Evolutionary conservation across 2,329 filamentous ascomycete genomes (phyloP), one percentile per base, ranked within the genome.

Genomic region (Fusarium sp.): DNA sequence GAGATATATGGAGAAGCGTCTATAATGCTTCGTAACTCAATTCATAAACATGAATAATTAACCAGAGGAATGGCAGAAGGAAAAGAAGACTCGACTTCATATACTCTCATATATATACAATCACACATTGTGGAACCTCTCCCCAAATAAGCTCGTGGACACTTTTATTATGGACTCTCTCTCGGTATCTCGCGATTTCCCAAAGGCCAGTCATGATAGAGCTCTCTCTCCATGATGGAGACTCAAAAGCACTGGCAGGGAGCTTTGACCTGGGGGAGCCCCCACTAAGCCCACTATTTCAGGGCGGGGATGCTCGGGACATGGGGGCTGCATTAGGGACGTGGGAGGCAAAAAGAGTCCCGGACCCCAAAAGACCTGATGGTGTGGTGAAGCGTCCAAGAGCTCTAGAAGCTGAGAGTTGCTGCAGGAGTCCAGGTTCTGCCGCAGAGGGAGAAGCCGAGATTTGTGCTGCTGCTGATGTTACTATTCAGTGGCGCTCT

Each of bases 271-370:
- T 61, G 57, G 68, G 43, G 42, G 52, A 66, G 43, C 45, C 66
- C 70, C 70, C 70, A 61, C 66, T 43, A 18, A 72, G 61, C 35
- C 68, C 70, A 69, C 56, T 63, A 47, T 43, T 39, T 43, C 49
- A 60, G 58, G 53, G 68, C 66, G 67, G 70, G 43, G 52, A 56
- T 25, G 25, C 25, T 25, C 25, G 25, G 25, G 25, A 9, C 15
- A 25, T 23, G 27, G 27, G 36, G 41, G 29, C 36, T 45, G 29
- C 49, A 60, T 52, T 20, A 39, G 42, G 50, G 53, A 41, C 47
- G 63, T 48, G 35, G 40, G 47, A 48, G 46, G 53, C 46, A 52
- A 25, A 25, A 40, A 43, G 35, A 36, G 35, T 14, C 35, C 27
- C 11, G n/a, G n/a, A n/a, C n/a, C n/a, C n/a, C n/a, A n/a, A 18